phyloP scores from a whole-genome alignment of 2,329 filamentous ascomycete genomes.

The Phaeoacremonium minimum region DNA sequence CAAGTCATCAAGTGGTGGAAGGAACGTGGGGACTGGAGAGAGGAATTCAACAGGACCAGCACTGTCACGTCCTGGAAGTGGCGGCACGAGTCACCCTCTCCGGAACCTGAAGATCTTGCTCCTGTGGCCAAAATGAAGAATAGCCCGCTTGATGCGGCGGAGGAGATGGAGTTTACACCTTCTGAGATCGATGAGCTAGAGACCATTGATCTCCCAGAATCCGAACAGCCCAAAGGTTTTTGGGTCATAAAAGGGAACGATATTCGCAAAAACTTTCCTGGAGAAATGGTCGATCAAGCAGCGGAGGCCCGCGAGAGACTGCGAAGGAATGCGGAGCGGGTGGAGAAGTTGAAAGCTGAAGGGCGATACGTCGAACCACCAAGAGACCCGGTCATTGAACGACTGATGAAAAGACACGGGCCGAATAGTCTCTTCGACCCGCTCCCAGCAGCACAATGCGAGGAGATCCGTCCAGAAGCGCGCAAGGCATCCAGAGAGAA shows the following conservation, averaged over 20 bases:
- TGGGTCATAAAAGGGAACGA: constrained; percentile 4
- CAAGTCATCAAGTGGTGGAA: constrained; percentile 12
- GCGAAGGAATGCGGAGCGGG: background rate
- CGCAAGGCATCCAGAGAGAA: background rate
- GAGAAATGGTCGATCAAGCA: background rate
- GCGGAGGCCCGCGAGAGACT: background rate
- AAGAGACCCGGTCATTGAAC: background rate
- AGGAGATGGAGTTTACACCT: constrained; percentile 12
- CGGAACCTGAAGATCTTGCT: constrained; percentile 11
- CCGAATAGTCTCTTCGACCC: background rate
- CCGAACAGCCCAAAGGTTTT: constrained; percentile 4
- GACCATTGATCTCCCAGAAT: constrained; percentile 5
- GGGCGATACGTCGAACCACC: background rate
- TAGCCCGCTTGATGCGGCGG: constrained; percentile 4
- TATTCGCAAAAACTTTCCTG: background rate
- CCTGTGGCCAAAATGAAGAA: constrained; percentile 6
- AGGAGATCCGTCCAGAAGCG: no score
- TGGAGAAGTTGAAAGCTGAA: background rate
- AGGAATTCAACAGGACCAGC: constrained; percentile 2
- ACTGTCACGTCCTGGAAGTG: constrained; percentile 11
- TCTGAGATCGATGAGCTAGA: constrained; percentile 15
- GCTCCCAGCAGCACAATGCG: no score
- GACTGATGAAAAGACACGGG: background rate
- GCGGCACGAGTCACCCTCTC: constrained; percentile 12
- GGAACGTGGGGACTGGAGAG: constrained; percentile 11